A percentile compares a stretch with the other conserved stretches of the same genome.
These are phyloP conservation scores for Heteromeles arbutifolia DNA, from an alignment of 306 rosid species.

Conservation along the genomic window DNA sequence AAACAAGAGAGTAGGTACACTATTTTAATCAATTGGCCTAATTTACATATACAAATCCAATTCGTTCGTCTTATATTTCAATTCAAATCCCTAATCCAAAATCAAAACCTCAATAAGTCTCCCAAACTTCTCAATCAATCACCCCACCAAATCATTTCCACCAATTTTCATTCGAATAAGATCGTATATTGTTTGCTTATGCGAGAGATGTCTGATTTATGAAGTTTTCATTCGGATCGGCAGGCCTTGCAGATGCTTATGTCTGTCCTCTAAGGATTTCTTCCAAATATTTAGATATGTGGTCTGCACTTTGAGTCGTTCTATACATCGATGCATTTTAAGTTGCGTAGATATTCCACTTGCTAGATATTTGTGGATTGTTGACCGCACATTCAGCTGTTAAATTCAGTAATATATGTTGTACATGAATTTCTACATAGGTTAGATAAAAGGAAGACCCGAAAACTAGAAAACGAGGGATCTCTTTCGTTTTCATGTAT, in stretches of 20 bases:
- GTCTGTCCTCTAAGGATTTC: neutral
- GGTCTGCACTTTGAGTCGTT: neutral
- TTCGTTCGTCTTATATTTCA: neutral
- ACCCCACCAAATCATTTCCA: neutral
- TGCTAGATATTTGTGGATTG: no score
- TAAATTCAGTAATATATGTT: no score
- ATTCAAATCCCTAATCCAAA: neutral
- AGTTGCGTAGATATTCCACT: no score
- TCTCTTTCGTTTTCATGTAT: no score
- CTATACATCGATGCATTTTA: neutral
- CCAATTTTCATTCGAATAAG: neutral
- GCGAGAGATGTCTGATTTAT: neutral
- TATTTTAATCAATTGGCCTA: neutral
- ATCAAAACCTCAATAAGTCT: neutral
- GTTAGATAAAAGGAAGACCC: neutral
- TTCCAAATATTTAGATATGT: neutral
- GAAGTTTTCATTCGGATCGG: neutral
- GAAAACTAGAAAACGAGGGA: no score
- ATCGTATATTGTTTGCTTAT: neutral
- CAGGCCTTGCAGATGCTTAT: neutral
- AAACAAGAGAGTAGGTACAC: neutral
- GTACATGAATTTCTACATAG: no score
- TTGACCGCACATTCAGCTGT: rapidly evolving
- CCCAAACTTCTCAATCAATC: neutral
- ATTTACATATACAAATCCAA: neutral